Evolutionary conservation across 495 filamentous ascomycete genomes (phyloP), one percentile per base, ranked within the genome.

Genomic region (Rhypophila decipiens): DNA sequence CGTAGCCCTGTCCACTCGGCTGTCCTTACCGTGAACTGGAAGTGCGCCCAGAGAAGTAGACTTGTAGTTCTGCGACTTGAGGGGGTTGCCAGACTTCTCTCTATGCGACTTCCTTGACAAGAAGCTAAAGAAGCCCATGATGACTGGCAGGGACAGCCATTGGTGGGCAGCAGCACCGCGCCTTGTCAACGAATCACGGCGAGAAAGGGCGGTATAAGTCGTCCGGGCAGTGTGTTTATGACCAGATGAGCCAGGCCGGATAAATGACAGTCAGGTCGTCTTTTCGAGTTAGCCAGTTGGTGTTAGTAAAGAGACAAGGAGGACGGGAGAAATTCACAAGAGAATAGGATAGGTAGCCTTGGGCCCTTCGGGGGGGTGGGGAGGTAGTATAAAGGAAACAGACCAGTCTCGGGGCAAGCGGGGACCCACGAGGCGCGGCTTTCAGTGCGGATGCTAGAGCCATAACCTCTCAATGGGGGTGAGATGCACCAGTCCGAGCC

Each of bases 111-210:
- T 72, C 42, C 49, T 65, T 9, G 60, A 53, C 24, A 74, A 46
- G 21, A 72, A 66, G 49, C 60, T 67, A 35, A 72, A 55, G 49
- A 72, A 55, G 49, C 71, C 69, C 71, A 74, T 74, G 19, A 44
- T 63, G 59, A 27, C 17, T 21, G 8, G 34, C 35, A 44, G 27
- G 24, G 31, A 39, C 56, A 49, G 52, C 57, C 57, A 60, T 63
- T 18, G 39, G 57, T 47, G 39, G 50, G 41, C 22, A 37, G 34
- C n/a, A n/a, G n/a, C n/a, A n/a, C n/a, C n/a, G n/a, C n/a, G n/a
- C n/a, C n/a, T n/a, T n/a, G 24, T 31, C 7, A 7, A 13, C 13
- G 27, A 31, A 7, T 13, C 7, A 7, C 27, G 27, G 7, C 27
- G 27, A 7, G 27, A 13, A 31, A 31, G 7, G 13, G 7, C 27